Evolutionary conservation across 371 early-diverging fungal species (phyloP), one percentile per base, ranked within the genome.

Genomic region (Sporodiniella umbellata): DNA sequence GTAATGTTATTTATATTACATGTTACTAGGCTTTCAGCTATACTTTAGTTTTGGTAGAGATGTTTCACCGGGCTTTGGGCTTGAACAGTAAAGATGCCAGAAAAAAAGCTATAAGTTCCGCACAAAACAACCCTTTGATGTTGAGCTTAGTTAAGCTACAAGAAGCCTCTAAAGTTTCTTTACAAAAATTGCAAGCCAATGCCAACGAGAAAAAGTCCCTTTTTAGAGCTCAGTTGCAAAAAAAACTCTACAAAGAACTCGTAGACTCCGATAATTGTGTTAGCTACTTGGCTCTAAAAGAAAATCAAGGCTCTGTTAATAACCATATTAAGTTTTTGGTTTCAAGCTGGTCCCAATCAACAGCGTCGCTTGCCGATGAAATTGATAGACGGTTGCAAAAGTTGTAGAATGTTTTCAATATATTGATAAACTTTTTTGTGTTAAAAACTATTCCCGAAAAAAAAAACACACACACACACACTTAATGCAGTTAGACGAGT

Each of bases 21-120:
- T n/a, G 2, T n/a, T 43, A 26, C 40, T 40, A 76, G 72, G 51
- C 62, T 18, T 66, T 68, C 23, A 72, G 62, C 40, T 76, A 70
- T 56, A 67, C 62, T 1, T 46, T 65, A 3, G 55, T 76, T 1
- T 44, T 76, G 10, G 51, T 58, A 8, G 77, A 76, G 38, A 54
- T 65, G 25, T 62, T 76, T 28, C 57, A 58, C 17, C 63, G 71
- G 18, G 25, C 63, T 6, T 33, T 75, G 14, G 70, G 72, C 8
- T 44, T 72, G 42, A 69, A 58, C 10, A 71, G 61, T 37, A 71
- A 71, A 28, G 72, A 75, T 11, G 68, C 71, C 10, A 70, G 53
- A 42, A 56, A 58, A 47, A 76, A 71, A 40, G 71, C 67, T 8
- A 33, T 62, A 2, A 71, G 68, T 19, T 57, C 57, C 15, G 53